phyloP scores from a whole-genome alignment of 2,329 filamentous ascomycete species.

The Falciphora oryzae region DNA sequence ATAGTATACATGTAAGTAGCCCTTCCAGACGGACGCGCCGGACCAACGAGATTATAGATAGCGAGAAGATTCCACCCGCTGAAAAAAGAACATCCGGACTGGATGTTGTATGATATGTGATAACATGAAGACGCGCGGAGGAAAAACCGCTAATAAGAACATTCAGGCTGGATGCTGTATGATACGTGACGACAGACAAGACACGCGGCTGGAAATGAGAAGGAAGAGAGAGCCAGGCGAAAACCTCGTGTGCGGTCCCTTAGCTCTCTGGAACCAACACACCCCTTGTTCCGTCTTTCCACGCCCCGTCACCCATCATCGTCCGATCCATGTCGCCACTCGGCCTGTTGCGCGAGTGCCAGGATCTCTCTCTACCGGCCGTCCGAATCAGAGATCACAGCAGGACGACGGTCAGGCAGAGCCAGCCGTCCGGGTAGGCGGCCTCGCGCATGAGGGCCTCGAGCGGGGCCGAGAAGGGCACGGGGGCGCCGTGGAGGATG shows the following conservation, averaged over 20 bases:
- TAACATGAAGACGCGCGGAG: background rate
- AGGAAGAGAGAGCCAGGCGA: background rate
- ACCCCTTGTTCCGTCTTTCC: background rate
- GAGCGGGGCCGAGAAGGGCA: conserved; percentile 74
- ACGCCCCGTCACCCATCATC: background rate
- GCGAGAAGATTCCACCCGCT: background rate
- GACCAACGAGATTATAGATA: background rate
- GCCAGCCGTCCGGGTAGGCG: conserved; percentile 87
- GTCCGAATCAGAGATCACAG: conserved; percentile 31
- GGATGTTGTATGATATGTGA: background rate
- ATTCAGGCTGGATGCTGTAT: background rate
- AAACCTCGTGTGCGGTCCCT: background rate
- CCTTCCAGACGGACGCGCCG: no score
- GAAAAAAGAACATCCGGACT: background rate
- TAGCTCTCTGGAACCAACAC: background rate
- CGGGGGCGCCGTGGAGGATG: conserved; percentile 75
- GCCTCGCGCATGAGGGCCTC: conserved; percentile 79
- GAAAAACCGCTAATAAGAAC: background rate
- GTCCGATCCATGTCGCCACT: background rate
- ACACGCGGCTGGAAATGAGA: background rate
- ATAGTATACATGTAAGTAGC: background rate
- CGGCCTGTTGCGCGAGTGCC: no score
- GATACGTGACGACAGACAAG: background rate
- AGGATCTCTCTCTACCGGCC: no score
- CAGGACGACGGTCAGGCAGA: conserved; percentile 76